Conservation (phyloP, 257 asterid species). For the Gardenia jasminoides region DNA sequence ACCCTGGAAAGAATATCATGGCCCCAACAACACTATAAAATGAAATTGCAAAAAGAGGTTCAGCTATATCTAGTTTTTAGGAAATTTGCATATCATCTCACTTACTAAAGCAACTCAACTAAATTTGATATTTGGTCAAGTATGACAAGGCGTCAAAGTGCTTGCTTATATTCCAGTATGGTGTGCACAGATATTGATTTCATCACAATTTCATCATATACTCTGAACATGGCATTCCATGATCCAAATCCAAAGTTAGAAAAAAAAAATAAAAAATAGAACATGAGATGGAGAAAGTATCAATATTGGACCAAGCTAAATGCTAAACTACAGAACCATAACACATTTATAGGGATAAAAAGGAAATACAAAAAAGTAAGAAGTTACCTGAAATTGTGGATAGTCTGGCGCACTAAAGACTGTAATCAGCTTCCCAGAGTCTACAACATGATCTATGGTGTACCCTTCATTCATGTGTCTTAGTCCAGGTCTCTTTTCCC, state of each 20-base stretch:
- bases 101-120: background rate
- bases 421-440: conserved; percentile 85
- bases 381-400: conserved; percentile 92
- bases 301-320: background rate
- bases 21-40: too few relatives aligned
- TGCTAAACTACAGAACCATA: background rate
- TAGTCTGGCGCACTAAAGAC: conserved; percentile 98
- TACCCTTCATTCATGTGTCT: conserved; percentile 83
- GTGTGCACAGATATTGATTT: background rate
- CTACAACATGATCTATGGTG: conserved; percentile 81
- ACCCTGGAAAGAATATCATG: background rate
- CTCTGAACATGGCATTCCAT: background rate
- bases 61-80: background rate
- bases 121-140: background rate
- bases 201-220: background rate
- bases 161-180: background rate
- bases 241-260: conserved; percentile 1
- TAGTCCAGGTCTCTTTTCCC: conserved; percentile 81
- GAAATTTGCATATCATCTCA: background rate
- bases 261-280: background rate
- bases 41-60: background rate
- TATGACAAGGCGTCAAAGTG: background rate
- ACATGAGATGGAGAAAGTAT: background rate
- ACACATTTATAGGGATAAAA: background rate
- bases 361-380: background rate